Evolutionary conservation across 805 yeast species (phyloP), one percentile per base, ranked within the genome.

Genomic region (Lachancea thermotolerans): DNA sequence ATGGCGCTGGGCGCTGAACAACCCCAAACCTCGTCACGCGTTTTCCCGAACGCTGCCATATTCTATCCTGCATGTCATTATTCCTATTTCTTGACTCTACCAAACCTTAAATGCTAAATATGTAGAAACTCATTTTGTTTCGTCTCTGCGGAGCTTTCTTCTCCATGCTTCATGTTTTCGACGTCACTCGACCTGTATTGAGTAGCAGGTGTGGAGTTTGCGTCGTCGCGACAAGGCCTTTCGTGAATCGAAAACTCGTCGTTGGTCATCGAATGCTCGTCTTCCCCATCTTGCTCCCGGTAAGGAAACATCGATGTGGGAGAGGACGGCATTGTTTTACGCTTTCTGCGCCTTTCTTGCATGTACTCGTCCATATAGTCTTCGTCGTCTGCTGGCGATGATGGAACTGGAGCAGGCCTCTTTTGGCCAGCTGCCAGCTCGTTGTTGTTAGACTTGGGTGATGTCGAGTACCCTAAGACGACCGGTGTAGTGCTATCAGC

Each of bases 271-370:
- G 62, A 52, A 15, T 44, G 53, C 11, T 48, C 46, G n/a, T 42
- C 37, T n/a, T 40, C 45, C 10, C 47, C 48, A 31, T 45, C 51
- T 37, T 30, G 33, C 33, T 37, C 47, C 46, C 49, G 53, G 34
- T 59, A 60, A 15, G 50, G 55, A 39, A 56, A 60, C 57, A 58
- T 57, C 37, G 57, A 57, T 12, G 57, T 53, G 7, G 66, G 68
- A 9, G 66, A 61, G 1, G 66, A 61, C 11, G 66, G 66, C 50
- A 64, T 56, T 6, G 55, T 51, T 21, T 57, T 52, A 35, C 57
- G 57, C 32, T 56, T 55, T 33, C 60, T 59, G 15, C 50, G 35
- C 5, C 37, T 49, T 29, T 43, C 42, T 14, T 48, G 44, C 30
- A 38, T 45, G 3, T 49, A 53, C 15, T 36, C 43, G n/a, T 48